Conservation (phyloP, 1,284 basidiomycete genomes). For the Meira miltonrushii region DNA sequence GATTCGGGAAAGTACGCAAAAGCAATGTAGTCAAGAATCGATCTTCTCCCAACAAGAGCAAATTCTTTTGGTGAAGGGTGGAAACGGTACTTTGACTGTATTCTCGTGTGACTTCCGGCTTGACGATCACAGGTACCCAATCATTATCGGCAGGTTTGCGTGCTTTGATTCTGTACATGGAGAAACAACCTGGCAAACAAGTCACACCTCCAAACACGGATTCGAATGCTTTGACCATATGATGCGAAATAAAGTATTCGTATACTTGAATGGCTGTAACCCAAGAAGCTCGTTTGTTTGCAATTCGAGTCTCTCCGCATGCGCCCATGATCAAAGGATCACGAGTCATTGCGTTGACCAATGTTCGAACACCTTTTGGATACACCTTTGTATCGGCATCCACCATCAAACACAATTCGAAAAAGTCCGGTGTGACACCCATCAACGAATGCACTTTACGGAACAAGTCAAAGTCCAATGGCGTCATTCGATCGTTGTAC, state of each 20-base stretch:
- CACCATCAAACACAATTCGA: slow-evolving; percentile 96
- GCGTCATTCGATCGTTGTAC: slow-evolving; percentile 97
- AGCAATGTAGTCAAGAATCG: slow-evolving; percentile 70
- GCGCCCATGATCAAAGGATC: slow-evolving; percentile 99
- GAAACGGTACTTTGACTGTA: slow-evolving; percentile 90
- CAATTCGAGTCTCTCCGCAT: slow-evolving; percentile 96
- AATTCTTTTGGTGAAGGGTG: slow-evolving; percentile 96
- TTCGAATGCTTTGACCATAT: slow-evolving; percentile 96
- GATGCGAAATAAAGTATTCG: slow-evolving; percentile 98
- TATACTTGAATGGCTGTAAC: slow-evolving; percentile 97
- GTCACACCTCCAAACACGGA: slow-evolving; percentile 99
- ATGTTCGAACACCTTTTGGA: slow-evolving; percentile 36
- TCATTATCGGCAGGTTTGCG: slow-evolving; percentile 74
- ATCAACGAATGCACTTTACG: slow-evolving; percentile 91
- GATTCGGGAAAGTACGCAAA: slow-evolving; percentile 82
- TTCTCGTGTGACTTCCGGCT: slow-evolving; percentile 94
- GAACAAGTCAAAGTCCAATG: slow-evolving; percentile 96
- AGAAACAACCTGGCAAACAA: slow-evolving; percentile 97
- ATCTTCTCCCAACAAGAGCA: slow-evolving; percentile 93
- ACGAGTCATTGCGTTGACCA: slow-evolving; percentile 80
- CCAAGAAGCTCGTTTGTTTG: slow-evolving; percentile 91
- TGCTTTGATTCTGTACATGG: slow-evolving; percentile 97
- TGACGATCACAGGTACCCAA: slow-evolving; percentile 95
- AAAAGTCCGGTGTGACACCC: slow-evolving; percentile 99
- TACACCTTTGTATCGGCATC: slow-evolving; percentile 74